Base-by-base conservation (phyloP, 1,139 yeast genomes). In the Geotrichum siamense region DNA sequence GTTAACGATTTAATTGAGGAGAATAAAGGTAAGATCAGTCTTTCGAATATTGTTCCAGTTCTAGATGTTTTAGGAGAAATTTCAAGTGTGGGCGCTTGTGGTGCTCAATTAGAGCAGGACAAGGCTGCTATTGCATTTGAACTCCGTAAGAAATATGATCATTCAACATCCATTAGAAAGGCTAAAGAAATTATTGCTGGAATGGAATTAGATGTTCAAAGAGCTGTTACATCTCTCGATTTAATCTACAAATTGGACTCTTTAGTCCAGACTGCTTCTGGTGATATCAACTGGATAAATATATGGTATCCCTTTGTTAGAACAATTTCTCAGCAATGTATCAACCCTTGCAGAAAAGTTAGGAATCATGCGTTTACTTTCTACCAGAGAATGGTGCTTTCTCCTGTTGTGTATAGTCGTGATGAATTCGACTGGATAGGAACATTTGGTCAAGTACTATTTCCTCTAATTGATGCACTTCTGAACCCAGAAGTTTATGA, bases 291-390 rank as follows among this genome's bases (percentile, higher is more conserved):
- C 28, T 51, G 55, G 53, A 34, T 47, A 23, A 43, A 35, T 6
- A 42, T 50, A n/a, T 58, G 61, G 61, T 44, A 45, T 26, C 50
- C 50, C 6, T 57, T 51, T 40, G 51, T 53, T 5, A 45, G 84
- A 58, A 91, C 93, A 0, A 69, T 87, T 48, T 86, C 93, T 0
- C 89, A 82, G 55, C 96, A 87, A 62, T 84, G 96, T 59, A 75
- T 83, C 60, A 87, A 86, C 55, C 94, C 94, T 8, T 84, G 94
- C 59, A 71, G 85, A 29, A 87, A 82, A 57, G 70, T 87, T 10
- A 69, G 96, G 38, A 64, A 73, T 0, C 75, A 70, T 60, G 91
- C 95, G 0, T 53, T 65, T 38, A 53, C 48, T 65, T 71, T 46
- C 58, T 74, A 15, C 65, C 87, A 55, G 78, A 77, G 54, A 58